Evolutionary conservation across 257 asterid species (phyloP), one percentile per base, ranked within the genome.

Genomic region (Thymus mandschuricus): DNA sequence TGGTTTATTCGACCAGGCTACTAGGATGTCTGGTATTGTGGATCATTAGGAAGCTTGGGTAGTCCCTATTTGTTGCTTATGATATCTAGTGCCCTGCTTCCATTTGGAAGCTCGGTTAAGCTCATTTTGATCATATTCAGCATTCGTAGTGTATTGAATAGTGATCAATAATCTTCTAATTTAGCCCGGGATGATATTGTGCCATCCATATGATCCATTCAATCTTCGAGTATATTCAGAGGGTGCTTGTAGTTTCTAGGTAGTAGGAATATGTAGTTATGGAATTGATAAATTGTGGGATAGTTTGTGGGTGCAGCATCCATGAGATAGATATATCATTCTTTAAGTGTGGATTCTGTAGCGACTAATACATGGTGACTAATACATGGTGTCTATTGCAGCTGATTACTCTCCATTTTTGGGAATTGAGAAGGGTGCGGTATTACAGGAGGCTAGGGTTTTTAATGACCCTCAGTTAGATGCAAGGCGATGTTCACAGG

Each of bases 401-500:
- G 97, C 78, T 79, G 99, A 95, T 46, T 95, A 83, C 78, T 92
- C 98, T 51, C 99, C 99, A 0, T 95, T 95, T 82, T 60, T 82
- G 79, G 98, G 99, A 86, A 92, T 95, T 78, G 99, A 95, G 86
- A 95, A 95, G 91, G 99, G 99, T 71, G 97, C 96, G 11, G 99
- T 95, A 35, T 84, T 95, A 61, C 99, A 95, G 86, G 99, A 95
- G 78, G 98, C 98, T 63, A 87, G 98, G 84, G 98, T 95, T 61
- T 95, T 95, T 77, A 87, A 95, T 77, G 98, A 95, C 76, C 98
- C 99, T 79, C 99, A 95, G 79, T 75, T 95, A 81, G 99, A 95
- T 84, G 85, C 97, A 54, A 87, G 97, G 80, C 86, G 94, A 87
- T 95, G 99, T 67, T 92, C 98, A 2, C 97, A 95, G 92, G 99